Conservation (phyloP, 345 rosid species). For the Excoecaria cochinchinensis region DNA sequence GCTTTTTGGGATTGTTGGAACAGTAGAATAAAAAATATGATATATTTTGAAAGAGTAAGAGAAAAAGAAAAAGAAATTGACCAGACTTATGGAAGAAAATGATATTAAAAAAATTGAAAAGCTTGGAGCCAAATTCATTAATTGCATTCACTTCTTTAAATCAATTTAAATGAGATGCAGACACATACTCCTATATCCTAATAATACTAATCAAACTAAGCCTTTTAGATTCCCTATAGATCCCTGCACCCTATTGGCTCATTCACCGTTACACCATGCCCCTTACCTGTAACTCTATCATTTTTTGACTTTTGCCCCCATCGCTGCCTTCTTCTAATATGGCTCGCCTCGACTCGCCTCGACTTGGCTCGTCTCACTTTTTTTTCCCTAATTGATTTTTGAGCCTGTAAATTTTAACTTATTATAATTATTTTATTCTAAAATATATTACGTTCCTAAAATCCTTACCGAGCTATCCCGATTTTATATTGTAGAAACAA, state of each 20-base stretch:
- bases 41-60: neutral
- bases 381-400: too few species aligned
- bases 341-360: conserved; percentile 6
- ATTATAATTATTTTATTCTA: too few species aligned
- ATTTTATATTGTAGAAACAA: too few species aligned
- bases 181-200: conserved; percentile 18
- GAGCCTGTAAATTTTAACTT: too few species aligned
- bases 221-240: neutral
- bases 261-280: neutral
- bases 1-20: neutral
- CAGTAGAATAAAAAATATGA: neutral
- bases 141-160: conserved; percentile 42
- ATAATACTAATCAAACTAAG: neutral
- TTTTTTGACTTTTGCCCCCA: neutral
- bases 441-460: too few species aligned
- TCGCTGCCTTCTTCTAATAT: neutral
- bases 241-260: too few species aligned
- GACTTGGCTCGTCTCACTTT: neutral
- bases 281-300: neutral
- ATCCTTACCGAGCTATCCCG: too few species aligned
- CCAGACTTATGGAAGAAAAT: neutral
- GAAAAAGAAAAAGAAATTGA: conserved; percentile 18
- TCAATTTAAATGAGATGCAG: conserved; percentile 42
- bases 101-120: neutral
- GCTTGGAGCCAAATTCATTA: conserved; percentile 54